Evolutionary conservation across 1,139 yeast genomes (phyloP), one percentile per base, ranked within the genome.

Genomic region (Geotrichum histeridarum): DNA sequence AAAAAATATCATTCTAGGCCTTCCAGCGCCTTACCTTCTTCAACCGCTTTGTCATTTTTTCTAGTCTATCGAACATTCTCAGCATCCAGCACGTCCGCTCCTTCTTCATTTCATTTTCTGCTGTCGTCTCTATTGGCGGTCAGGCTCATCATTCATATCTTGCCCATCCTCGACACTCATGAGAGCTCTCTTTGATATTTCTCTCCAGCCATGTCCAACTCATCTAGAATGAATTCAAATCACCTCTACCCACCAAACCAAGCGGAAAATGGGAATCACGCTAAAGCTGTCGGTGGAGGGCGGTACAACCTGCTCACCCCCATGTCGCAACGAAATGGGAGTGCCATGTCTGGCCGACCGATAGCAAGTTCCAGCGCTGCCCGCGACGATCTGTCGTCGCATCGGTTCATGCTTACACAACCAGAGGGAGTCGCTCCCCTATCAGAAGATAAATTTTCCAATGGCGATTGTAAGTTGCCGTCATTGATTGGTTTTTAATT

Each of bases 361-460:
- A 43, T 49, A 8, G 11, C 53, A 15, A 31, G 31, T 54, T 38
- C 46, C 27, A 31, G 30, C 54, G 33, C 59, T 31, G 33, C 59
- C 31, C 53, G 64, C 38, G 66, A 64, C 48, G 65, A 63, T 46
- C 51, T 62, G 2, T 53, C 62, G 7, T 48, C 50, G n/a, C 64
- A 61, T 41, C 54, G 66, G 36, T 64, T 59, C 50, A 53, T 56
- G 37, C 56, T 64, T 9, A 44, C 59, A 6, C 63, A 61, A 9
- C 76, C 76, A 4, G 59, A 59, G 11, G 72, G 70, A 2, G 71
- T 73, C 1, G 70, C 67, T 48, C 73, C 75, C 1, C 56, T 73
- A 53, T 66, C 64, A 39, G 66, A 67, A 41, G 61, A 64, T 57
- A 27, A 55, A 56, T 12, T 46, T 51, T 17, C 42, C 12, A 42